Evolutionary conservation across 805 yeast genomes (phyloP).

Genomic region (Metschnikowia bowlesiae): DNA sequence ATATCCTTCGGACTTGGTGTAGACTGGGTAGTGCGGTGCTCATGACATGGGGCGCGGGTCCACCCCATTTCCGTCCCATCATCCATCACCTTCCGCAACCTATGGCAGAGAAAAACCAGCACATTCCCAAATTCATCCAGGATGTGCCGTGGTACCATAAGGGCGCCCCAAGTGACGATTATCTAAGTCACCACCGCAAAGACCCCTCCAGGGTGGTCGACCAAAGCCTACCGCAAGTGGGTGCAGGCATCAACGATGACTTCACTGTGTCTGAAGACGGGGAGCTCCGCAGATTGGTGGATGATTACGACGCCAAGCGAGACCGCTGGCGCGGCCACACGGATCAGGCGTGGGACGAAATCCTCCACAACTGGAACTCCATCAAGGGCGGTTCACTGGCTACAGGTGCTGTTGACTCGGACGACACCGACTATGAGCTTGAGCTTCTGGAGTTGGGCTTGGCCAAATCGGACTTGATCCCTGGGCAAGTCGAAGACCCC

Average conservation of each 20-base stretch:
- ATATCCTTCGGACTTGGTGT: no score
- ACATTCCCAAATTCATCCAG: conserved; percentile 39
- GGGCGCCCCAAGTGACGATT: conserved; percentile 29
- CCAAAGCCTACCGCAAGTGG: conserved; percentile 51
- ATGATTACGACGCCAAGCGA: conserved; percentile 63
- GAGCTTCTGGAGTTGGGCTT: conserved; percentile 36
- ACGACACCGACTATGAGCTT: conserved; percentile 38
- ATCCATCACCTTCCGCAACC: neutral
- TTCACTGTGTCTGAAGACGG: conserved; percentile 16
- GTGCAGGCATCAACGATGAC: conserved; percentile 54
- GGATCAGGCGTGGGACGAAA: conserved; percentile 53
- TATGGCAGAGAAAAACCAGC: conserved; percentile 13
- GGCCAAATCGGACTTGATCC: conserved; percentile 21
- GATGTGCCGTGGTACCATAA: conserved; percentile 38
- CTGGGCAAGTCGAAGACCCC: conserved; percentile 27
- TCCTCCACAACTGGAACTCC: conserved; percentile 43
- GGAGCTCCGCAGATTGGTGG: conserved; percentile 20
- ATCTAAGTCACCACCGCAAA: conserved; percentile 55
- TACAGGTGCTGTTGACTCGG: conserved; percentile 22
- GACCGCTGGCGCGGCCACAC: conserved; percentile 84
- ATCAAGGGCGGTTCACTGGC: conserved; percentile 20
- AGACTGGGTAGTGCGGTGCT: conserved; percentile 2
- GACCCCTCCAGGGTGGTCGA: conserved; percentile 34
- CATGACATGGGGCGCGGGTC: conserved; percentile 1
- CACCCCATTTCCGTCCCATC: neutral